Evolutionary conservation across 1,284 basidiomycete species (phyloP).

Genomic region (Apiotrichum siamense): DNA sequence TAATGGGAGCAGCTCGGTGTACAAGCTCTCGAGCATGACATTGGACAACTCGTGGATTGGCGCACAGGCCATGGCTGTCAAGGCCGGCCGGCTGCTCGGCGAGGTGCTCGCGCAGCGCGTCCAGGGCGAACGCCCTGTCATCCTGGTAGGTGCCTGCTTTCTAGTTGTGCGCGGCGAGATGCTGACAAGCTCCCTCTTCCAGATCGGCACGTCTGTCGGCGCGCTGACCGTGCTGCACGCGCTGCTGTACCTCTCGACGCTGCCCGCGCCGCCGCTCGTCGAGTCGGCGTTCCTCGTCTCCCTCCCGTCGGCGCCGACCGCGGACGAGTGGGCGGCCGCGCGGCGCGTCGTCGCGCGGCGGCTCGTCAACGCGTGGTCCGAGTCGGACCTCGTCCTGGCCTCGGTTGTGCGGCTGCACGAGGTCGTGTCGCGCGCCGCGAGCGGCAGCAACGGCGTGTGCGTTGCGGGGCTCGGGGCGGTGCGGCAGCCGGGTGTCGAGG

Average conservation of each 20-base stretch:
- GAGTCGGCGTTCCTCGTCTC: constrained; percentile 53
- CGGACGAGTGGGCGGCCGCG: constrained; percentile 48
- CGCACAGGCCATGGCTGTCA: constrained; percentile 49
- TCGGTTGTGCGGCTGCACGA: constrained; percentile 52
- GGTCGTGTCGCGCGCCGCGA: constrained; percentile 48
- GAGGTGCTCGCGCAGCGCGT: constrained; percentile 53
- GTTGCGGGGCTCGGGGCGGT: constrained; percentile 48
- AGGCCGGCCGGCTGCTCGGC: constrained; percentile 53
- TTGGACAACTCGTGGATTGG: constrained; percentile 49
- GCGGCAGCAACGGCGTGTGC: constrained; percentile 37
- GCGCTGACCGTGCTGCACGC: constrained; percentile 53
- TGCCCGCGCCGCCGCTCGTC: constrained; percentile 47
- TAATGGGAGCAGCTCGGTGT: constrained; percentile 43
- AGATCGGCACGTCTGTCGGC: constrained; percentile 54
- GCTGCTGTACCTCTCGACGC: constrained; percentile 49
- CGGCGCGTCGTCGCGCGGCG: constrained; percentile 49
- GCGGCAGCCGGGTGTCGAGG: constrained; percentile 45
- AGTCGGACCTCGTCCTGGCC: constrained; percentile 52
- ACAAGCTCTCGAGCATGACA: constrained; percentile 42
- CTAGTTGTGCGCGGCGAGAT: neutral
- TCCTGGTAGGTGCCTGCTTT: constrained; percentile 40
- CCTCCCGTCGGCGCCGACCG: constrained; percentile 49
- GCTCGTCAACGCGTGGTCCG: constrained; percentile 51
- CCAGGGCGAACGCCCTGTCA: constrained; percentile 54
- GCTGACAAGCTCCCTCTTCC: neutral